A percentile compares a stretch with the other conserved stretches of the same genome.
phyloP scores from a whole-genome alignment of 768 basidiomycete genomes.

The Macrolepiota albuminosa region DNA sequence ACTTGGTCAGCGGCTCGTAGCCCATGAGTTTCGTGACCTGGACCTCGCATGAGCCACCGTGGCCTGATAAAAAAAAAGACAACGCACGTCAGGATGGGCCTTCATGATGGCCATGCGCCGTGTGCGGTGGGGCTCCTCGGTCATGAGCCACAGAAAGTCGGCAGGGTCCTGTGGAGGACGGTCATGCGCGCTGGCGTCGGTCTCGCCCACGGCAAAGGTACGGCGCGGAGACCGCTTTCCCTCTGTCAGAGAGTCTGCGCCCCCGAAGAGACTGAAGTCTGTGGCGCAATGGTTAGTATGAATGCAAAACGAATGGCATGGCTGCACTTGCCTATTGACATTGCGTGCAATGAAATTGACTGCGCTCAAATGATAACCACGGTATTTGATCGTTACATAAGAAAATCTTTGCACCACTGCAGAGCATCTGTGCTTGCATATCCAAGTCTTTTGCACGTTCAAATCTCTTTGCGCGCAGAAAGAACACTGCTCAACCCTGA shows the following conservation, averaged over 20 bases:
- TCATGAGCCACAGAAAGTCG: conserved; percentile 96
- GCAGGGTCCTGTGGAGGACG: conserved; percentile 67
- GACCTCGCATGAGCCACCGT: background rate
- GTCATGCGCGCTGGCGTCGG: conserved; percentile 36
- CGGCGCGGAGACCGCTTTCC: conserved; percentile 49
- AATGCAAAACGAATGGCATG: no score
- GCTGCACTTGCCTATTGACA: conserved; percentile 7
- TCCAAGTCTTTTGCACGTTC: background rate
- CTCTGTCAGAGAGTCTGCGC: conserved; percentile 71
- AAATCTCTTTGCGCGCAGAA: background rate
- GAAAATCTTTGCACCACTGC: background rate
- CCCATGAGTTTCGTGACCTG: conserved; percentile 98
- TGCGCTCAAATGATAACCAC: background rate
- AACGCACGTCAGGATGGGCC: conserved; percentile 79
- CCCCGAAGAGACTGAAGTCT: conserved; percentile 82
- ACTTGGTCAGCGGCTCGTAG: conserved; percentile 88
- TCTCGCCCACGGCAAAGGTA: conserved; percentile 39
- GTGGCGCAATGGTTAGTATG: background rate
- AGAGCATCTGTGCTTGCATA: background rate
- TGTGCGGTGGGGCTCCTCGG: conserved; percentile 93
- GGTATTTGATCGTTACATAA: conserved; percentile 5
- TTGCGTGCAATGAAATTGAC: background rate
- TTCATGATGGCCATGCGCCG: conserved; percentile 88
- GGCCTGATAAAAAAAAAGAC: background rate
- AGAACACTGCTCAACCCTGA: background rate